Evolutionary conservation across 352 stramenopile species (phyloP), one percentile per base, ranked within the genome.

Genomic region (Phytophthora tentaculata): DNA sequence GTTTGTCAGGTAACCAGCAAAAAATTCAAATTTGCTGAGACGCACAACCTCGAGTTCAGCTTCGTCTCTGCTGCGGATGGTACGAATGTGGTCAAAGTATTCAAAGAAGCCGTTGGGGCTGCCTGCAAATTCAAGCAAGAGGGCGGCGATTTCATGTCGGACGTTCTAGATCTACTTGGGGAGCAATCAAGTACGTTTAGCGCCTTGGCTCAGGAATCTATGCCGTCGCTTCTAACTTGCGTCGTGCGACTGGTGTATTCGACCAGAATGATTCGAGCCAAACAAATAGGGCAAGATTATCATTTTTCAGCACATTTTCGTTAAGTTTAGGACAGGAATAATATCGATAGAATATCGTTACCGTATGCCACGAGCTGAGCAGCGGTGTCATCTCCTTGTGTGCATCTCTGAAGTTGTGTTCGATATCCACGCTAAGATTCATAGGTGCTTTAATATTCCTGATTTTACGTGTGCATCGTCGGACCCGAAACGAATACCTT

Each of bases 11-110:
- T 98, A n/a, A 99, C 96, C 10, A 96, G 72, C 69, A 98, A 99
- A 76, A 95, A 96, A 66, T 98, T 98, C 72, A 98, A 98, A 76
- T 99, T 99, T 67, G 90, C 95, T 37, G 83, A 91, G 74, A 95
- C 96, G 23, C 84, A 98, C 76, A 95, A 95, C 74, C 80, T 99
- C 23, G 89, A 92, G 8, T 98, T 99, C 67, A 94, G 91, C 48
- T 98, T 98, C 69, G 93, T 97, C 6, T 98, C 94, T 14, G 92
- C 94, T 0, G 95, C 95, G 2, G 96, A 98, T 74, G 96, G 95
- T 23, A 98, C 95, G 8, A 99, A 99, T 71, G 94, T 98, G 37
- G 95, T 98, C 47, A 97, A 98, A 60, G 89, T 98, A 7, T 98
- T 99, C 78, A 86, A 94, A 22, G 85, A 96, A 35, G 88, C 92